Evolutionary conservation across 495 filamentous ascomycete genomes (phyloP).

Genomic region (Penicillium coprophilum): DNA sequence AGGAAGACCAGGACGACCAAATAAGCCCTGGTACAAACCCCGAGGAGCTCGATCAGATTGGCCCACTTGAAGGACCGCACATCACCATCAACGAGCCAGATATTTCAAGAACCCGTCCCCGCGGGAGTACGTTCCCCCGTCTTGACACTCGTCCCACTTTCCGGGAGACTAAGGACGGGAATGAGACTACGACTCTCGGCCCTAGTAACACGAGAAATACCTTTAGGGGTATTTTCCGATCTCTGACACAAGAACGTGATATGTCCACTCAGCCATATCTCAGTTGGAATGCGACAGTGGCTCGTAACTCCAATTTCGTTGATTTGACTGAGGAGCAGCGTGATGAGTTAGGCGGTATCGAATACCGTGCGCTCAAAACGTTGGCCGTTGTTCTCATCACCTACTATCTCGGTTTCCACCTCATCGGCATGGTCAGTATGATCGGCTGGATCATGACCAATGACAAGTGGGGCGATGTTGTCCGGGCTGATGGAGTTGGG

Average conservation of each 20-base stretch:
- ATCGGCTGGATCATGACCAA: slow-evolving; percentile 75
- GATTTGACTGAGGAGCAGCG: slow-evolving; percentile 86
- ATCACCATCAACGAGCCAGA: slow-evolving; percentile 67
- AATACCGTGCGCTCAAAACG: slow-evolving; percentile 88
- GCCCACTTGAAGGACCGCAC: slow-evolving; percentile 47
- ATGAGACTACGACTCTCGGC: slow-evolving; percentile 15
- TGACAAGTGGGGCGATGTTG: slow-evolving; percentile 54
- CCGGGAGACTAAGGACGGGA: slow-evolving; percentile 28
- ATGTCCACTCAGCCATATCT: slow-evolving; percentile 73
- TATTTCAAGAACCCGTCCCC: slow-evolving; percentile 33
- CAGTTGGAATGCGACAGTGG: slow-evolving; percentile 89
- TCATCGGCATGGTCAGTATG: slow-evolving; percentile 69
- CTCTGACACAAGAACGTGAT: slow-evolving; percentile 45
- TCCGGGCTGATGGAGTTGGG: slow-evolving; percentile 60
- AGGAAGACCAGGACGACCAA: not conserved
- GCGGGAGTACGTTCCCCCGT: slow-evolving; percentile 41
- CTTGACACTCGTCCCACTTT: slow-evolving; percentile 42
- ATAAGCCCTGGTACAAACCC: slow-evolving; percentile 17
- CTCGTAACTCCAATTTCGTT: slow-evolving; percentile 87
- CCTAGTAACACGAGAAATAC: slow-evolving; percentile 35
- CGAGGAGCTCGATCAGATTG: slow-evolving; percentile 27
- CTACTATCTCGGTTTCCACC: slow-evolving; percentile 75
- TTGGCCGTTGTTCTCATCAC: slow-evolving; percentile 70
- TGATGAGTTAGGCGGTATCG: slow-evolving; percentile 90
- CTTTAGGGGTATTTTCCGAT: slow-evolving; percentile 37